Evolutionary conservation across 1,284 basidiomycete species (phyloP), one percentile per base, ranked within the genome.

Genomic region (Naganishia sp.): DNA sequence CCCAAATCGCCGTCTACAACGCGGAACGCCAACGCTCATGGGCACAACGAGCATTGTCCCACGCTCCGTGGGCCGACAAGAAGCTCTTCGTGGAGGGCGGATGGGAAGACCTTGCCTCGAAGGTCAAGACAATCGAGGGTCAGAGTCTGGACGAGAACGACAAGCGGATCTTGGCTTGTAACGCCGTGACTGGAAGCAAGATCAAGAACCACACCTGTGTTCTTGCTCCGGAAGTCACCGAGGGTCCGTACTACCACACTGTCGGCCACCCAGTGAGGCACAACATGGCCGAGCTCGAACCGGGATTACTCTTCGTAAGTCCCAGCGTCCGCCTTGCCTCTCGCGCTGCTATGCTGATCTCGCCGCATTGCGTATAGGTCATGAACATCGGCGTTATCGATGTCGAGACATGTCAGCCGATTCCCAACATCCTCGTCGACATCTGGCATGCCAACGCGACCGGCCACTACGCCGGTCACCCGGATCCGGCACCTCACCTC

Each of bases 321-420:
- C 50, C 51, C 45, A 23, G 31, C 23, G 21, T 25, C 9, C 23
- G 13, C 7, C 39, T 28, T 41, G n/a, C 21, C 13, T 21, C 6
- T 10, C 42, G 18, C 15, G 32, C 23, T 7, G 63, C 13, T 18
- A 10, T n/a, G 46, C 58, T 61, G 35, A 61, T n/a, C 1, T 7
- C 35, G 13, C 2, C 35, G 35, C 18, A 5, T 21, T n/a, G 47
- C 32, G 2, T 61, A 15, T 18, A 61, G 66, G 73, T 81, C 51
- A 81, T 89, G 68, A 86, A 89, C 71, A 86, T 89, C 47, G 87
- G 87, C 39, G 84, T 89, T 9, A 87, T 90, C 66, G 88, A 90
- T 71, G 84, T 88, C 9, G 84, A 87, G 70, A 89, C 87, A 1
- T 90, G 88, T 79, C 78, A 85, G 71, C 87, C 88, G 21, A 80